These are phyloP conservation scores for Nepenthes alata DNA, from an alignment of 179 eudicot species.

Conservation along the genomic window DNA sequence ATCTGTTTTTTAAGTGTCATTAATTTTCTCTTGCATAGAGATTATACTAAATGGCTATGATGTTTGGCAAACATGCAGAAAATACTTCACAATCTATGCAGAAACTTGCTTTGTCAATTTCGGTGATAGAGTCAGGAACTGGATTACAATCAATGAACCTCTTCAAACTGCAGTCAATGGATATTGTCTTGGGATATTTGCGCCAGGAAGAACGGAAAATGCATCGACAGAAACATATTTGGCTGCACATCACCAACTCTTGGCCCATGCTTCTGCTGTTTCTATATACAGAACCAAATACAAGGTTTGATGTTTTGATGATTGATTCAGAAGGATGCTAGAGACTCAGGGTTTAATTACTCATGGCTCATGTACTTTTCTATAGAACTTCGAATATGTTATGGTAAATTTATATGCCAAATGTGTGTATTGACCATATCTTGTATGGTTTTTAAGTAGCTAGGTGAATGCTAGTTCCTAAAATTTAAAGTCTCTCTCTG, in stretches of 20 bases:
- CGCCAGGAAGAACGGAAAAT: slow-evolving; percentile 62
- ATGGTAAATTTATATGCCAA: no score
- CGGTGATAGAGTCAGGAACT: slow-evolving; percentile 80
- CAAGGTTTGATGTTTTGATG: slow-evolving; percentile 26
- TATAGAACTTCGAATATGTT: no score
- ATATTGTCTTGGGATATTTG: slow-evolving; percentile 47
- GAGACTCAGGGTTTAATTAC: not conserved
- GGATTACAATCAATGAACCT: slow-evolving; percentile 86
- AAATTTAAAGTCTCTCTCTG: no score
- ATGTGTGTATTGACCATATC: no score
- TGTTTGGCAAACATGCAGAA: slow-evolving; percentile 42
- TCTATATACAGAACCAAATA: slow-evolving; percentile 48
- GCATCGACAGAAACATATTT: slow-evolving; percentile 42
- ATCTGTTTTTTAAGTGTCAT: no score
- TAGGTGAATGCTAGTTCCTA: no score
- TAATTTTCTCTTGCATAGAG: not conserved
- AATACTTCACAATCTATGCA: slow-evolving; percentile 67
- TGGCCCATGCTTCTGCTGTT: slow-evolving; percentile 76
- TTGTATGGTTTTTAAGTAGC: no score
- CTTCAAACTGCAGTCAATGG: slow-evolving; percentile 69
- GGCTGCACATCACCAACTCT: slow-evolving; percentile 70
- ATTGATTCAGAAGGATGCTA: not conserved
- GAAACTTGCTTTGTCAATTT: slow-evolving; percentile 70
- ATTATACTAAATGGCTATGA: slow-evolving; percentile 10
- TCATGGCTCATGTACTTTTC: not conserved